Base-by-base conservation (phyloP, 2,329 filamentous ascomycete genomes). In the Sporothrix variecibatus region DNA sequence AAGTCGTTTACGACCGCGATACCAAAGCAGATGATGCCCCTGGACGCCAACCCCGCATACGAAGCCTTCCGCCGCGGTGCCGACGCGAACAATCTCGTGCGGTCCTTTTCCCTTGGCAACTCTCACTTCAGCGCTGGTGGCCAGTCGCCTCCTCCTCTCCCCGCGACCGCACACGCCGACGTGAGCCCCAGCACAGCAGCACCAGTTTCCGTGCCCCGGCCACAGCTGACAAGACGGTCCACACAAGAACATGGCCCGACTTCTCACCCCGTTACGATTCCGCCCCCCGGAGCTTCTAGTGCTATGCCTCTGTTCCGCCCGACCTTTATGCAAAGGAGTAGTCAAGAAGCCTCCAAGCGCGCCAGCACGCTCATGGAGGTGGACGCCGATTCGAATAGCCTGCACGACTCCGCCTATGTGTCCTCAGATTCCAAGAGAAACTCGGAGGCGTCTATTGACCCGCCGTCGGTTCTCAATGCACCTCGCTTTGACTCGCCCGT, bases 1-100 rank as follows among this genome's bases (percentile, higher is more conserved):
- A 90, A 90, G 78, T 93, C 91, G 0, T 93, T 92, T 72, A 89
- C 87, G 26, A 88, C 91, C 20, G 87, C 89, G 2, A 88, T 93
- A 9, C 93, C 93, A 2, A 90, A 90, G 76, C 87, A 91, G 76
- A 84, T 94, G 7, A 8, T 76, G 2, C 88, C 93, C 0, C 84
- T 94, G 70, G 92, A 95, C 78, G 89, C 91, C 46, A 94, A 95
- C 78, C 89, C 92, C 7, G 91, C 94, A n/a, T 95, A 93, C 76
- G 93, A 95, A 80, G 92, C 92, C 2, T 95, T 97, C 80, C 87
- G 87, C 78, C 89, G 87, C 76, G 91, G 94, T 79, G 88, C 90
- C n/a, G 93, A 95, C 79, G 86, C 88, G 49, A 91, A 91, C 77
- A 83, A 84, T 60, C 82, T 84, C 68, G 84, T 81, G 65, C 80